Evolutionary conservation across 495 filamentous ascomycete species (phyloP).

Genomic region (Friedmanniomyces simplex): DNA sequence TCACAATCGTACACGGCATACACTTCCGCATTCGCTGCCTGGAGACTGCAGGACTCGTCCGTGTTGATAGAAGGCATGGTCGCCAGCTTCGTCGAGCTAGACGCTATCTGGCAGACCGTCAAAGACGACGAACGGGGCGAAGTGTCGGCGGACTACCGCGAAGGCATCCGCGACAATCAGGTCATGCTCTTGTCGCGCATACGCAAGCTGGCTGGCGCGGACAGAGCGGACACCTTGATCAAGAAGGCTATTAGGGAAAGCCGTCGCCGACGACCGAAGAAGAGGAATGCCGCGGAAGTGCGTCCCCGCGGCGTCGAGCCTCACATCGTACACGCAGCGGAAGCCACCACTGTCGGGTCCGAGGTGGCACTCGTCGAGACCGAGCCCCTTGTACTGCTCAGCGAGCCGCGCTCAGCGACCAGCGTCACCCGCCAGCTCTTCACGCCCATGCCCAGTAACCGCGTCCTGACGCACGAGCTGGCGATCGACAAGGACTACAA

Average conservation of each 20-base stretch:
- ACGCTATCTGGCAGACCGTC: constrained; percentile 92
- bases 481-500: constrained; percentile 79
- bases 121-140: constrained; percentile 80
- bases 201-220: constrained; percentile 75
- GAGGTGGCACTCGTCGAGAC: not conserved
- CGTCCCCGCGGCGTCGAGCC: constrained; percentile 43
- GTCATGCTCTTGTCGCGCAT: constrained; percentile 78
- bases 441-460: constrained; percentile 69
- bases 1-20: constrained; percentile 69
- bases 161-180: constrained; percentile 91
- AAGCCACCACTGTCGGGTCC: not conserved
- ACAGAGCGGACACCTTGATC: constrained; percentile 73
- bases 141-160: constrained; percentile 78
- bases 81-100: constrained; percentile 86
- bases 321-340: not conserved
- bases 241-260: constrained; percentile 72
- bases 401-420: not conserved
- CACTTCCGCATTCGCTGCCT: constrained; percentile 83
- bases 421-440: constrained; percentile 35
- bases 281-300: constrained; percentile 58
- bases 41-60: constrained; percentile 86
- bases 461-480: constrained; percentile 79
- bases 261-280: constrained; percentile 57
- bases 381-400: not conserved
- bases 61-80: constrained; percentile 91